Percentiles rank a stretch among this genome's conserved stretches.
These are phyloP conservation scores for Sclerotinia subarctica DNA, from an alignment of 2,329 filamentous ascomycete genomes.

Conservation along the genomic window DNA sequence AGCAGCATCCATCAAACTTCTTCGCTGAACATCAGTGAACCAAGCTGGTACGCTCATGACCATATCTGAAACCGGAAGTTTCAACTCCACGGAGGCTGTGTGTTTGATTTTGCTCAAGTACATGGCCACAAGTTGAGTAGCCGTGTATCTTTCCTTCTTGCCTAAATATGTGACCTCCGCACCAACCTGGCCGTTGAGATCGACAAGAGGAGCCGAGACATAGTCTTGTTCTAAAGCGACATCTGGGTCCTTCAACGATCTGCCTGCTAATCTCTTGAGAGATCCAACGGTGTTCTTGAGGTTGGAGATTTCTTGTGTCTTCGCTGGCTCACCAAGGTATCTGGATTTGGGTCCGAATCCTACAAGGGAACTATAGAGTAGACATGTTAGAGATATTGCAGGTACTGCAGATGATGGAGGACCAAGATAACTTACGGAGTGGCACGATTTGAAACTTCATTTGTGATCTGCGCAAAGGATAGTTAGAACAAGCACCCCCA, in stretches of 20 bases:
- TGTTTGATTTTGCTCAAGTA: conserved; percentile 92
- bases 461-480: conserved; percentile 69
- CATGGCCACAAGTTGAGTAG: conserved; percentile 91
- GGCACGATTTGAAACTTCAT: conserved; percentile 97
- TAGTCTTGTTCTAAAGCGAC: conserved; percentile 89
- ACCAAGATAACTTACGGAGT: conserved; percentile 73
- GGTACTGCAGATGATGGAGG: not conserved
- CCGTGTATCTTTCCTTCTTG: conserved; percentile 94
- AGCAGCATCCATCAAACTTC: conserved; percentile 82
- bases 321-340: conserved; percentile 91
- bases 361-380: conserved; percentile 70
- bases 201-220: conserved; percentile 79
- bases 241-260: conserved; percentile 84
- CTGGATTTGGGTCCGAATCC: conserved; percentile 92
- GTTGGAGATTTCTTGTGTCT: conserved; percentile 99
- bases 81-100: conserved; percentile 82
- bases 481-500: conserved; percentile 34
- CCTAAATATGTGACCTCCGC: conserved; percentile 90
- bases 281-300: conserved; percentile 96
- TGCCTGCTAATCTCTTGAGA: conserved; percentile 89
- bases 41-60: conserved; percentile 93
- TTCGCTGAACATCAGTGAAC: conserved; percentile 94
- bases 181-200: conserved; percentile 91
- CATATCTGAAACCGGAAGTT: conserved; percentile 85
- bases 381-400: conserved; percentile 19